phyloP scores from a whole-genome alignment of 2,329 filamentous ascomycete genomes.

The Monosporascus sp. region DNA sequence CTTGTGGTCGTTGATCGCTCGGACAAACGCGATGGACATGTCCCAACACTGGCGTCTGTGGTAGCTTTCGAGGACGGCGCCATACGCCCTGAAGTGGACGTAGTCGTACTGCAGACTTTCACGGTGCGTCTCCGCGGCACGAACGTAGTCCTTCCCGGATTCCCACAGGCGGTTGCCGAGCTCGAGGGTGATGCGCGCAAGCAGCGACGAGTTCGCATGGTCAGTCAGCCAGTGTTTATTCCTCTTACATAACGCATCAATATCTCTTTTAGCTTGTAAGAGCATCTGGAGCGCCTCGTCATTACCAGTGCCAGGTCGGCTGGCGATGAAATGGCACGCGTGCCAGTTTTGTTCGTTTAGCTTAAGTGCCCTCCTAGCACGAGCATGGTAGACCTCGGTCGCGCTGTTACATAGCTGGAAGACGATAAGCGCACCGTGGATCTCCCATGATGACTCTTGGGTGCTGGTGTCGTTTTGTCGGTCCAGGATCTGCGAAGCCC shows the following conservation, averaged over 20 bases:
- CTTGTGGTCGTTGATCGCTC: slow-evolving; percentile 17
- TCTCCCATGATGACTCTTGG: slow-evolving; percentile 23
- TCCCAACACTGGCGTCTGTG: slow-evolving; percentile 12
- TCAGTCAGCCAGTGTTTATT: slow-evolving; percentile 15
- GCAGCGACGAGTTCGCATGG: slow-evolving; percentile 18
- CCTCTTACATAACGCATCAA: slow-evolving; percentile 14
- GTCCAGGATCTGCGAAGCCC: slow-evolving; percentile 14
- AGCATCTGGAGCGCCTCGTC: slow-evolving; percentile 20
- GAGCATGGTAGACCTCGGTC: slow-evolving; percentile 16
- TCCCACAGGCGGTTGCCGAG: slow-evolving; percentile 24
- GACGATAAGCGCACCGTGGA: slow-evolving; percentile 21
- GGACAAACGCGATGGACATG: slow-evolving; percentile 22
- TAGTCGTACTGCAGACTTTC: slow-evolving; percentile 24
- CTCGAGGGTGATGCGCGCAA: slow-evolving; percentile 24
- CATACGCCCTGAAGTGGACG: slow-evolving; percentile 20
- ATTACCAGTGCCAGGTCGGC: slow-evolving; percentile 15
- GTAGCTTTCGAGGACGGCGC: slow-evolving; percentile 17
- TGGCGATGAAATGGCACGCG: slow-evolving; percentile 24
- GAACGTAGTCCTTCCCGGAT: slow-evolving; percentile 13
- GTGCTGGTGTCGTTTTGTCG: slow-evolving; percentile 13
- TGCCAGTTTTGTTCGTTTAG: slow-evolving; percentile 25
- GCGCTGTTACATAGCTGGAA: slow-evolving; percentile 21
- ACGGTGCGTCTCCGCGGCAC: slow-evolving; percentile 19
- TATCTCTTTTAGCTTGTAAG: slow-evolving; percentile 17
- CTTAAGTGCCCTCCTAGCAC: slow-evolving; percentile 19